These are phyloP conservation scores for Ophiorrhiza pumila DNA, from an alignment of 257 asterid genomes.

Conservation along the genomic window DNA sequence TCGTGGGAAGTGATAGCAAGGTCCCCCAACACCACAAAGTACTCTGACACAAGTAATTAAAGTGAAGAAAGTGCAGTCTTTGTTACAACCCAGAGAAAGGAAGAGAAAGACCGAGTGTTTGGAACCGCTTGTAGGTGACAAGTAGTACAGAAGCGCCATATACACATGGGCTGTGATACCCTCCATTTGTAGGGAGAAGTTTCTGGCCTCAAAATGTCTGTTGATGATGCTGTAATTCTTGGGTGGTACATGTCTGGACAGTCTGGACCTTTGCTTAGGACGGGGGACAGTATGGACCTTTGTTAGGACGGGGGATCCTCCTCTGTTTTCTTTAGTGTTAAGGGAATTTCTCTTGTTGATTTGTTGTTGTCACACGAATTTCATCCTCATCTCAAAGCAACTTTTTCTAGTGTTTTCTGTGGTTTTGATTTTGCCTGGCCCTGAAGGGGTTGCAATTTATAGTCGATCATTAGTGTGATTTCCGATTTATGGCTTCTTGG, in stretches of 20 bases:
- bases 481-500: slow-evolving; percentile 25
- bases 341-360: background rate
- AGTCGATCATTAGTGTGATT: background rate
- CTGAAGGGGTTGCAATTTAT: background rate
- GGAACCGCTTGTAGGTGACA: background rate
- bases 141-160: background rate
- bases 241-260: background rate
- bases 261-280: background rate
- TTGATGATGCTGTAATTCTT: background rate
- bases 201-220: background rate
- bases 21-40: background rate
- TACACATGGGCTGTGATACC: background rate
- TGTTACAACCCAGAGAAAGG: background rate
- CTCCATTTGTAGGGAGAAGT: background rate
- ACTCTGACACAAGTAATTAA: background rate
- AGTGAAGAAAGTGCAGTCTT: background rate
- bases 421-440: background rate
- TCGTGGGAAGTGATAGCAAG: background rate
- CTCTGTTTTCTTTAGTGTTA: too few species aligned
- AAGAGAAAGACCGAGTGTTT: background rate
- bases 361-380: background rate
- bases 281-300: background rate
- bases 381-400: background rate
- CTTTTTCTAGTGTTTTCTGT: background rate
- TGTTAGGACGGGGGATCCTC: background rate